Percentiles rank a stretch among this genome's conserved stretches.
phyloP scores from a whole-genome alignment of 345 rosid species.

The Streptanthus diversifolius region DNA sequence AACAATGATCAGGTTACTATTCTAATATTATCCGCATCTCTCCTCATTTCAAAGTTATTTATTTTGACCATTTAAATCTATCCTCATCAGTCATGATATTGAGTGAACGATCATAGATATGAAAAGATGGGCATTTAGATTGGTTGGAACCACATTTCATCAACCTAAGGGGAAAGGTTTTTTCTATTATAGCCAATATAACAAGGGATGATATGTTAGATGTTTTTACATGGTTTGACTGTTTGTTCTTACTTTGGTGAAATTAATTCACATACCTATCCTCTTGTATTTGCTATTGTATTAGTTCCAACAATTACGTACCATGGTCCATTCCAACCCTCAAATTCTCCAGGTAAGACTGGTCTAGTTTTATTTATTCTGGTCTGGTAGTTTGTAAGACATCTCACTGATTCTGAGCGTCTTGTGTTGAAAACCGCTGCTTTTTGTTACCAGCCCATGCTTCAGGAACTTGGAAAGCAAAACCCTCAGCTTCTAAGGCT shows the following conservation, averaged over 20 bases:
- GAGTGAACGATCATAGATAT: background rate
- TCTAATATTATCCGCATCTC: background rate
- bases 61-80: background rate
- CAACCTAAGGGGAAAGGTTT: background rate
- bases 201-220: background rate
- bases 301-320: slow-evolving; percentile 88
- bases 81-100: background rate
- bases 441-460: slow-evolving; percentile 77
- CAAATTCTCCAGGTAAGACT: slow-evolving; percentile 79
- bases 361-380: background rate
- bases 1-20: slow-evolving; percentile 81
- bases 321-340: slow-evolving; percentile 96
- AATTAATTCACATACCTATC: background rate
- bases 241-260: background rate
- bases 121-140: background rate
- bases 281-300: slow-evolving; percentile 16
- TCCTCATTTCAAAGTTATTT: background rate
- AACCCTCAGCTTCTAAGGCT: slow-evolving; percentile 88
- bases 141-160: background rate
- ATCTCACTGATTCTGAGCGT: background rate
- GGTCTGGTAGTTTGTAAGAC: background rate
- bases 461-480: slow-evolving; percentile 98
- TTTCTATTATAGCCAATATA: background rate
- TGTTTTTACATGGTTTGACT: slow-evolving; percentile 4
- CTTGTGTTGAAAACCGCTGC: slow-evolving; percentile 17